Base-by-base conservation (phyloP, 768 basidiomycete genomes). In the Xerocomellus chrysenteron region DNA sequence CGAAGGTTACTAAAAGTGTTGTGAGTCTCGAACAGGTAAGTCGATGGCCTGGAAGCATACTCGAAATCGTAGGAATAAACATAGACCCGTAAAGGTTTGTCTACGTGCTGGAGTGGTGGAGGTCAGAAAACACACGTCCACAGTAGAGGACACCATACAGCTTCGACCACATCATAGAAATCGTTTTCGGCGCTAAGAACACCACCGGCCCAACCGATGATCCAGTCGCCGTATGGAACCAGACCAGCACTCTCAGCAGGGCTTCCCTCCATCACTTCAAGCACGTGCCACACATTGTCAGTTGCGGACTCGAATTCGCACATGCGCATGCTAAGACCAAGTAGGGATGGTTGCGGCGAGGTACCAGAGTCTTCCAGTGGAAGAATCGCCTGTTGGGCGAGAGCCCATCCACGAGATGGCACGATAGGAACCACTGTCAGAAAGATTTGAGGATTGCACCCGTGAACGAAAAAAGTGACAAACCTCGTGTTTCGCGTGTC, bases 11-110 rank as follows among this genome's bases (percentile, higher is more conserved):
- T 97, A 63, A 54, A 63, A 46, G 19, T 5, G 21, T 46, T 2
- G 40, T 64, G 32, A 64, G 66, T 39, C 26, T 48, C 32, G 36
- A 45, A 35, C 49, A 41, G 30, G n/a, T 26, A 52, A 51, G 33
- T 12, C 7, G 2, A 41, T 6, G 33, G 32, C 30, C 17, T 45
- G 47, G 46, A 54, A 32, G 78, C 92, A 50, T 73, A 95, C 94
- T 97, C 93, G 69, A 97, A 94, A 73, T 98, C 96, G 60, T 92
- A 87, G 14, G 94, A 97, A 73, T 98, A 99, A 7, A 99, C 95
- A 67, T 95, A 98, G 28, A 98, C 88, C 26, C 94, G 81, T 28
- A 98, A 72, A 10, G 96, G 93, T 73, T 94, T 94, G 65, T 98
- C 95, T 47, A 94, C 81, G 72, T 98, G 94, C 92, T 97, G 56